phyloP scores from a whole-genome alignment of 2,329 filamentous ascomycete genomes.

The Aspergillus pseudonomiae region DNA sequence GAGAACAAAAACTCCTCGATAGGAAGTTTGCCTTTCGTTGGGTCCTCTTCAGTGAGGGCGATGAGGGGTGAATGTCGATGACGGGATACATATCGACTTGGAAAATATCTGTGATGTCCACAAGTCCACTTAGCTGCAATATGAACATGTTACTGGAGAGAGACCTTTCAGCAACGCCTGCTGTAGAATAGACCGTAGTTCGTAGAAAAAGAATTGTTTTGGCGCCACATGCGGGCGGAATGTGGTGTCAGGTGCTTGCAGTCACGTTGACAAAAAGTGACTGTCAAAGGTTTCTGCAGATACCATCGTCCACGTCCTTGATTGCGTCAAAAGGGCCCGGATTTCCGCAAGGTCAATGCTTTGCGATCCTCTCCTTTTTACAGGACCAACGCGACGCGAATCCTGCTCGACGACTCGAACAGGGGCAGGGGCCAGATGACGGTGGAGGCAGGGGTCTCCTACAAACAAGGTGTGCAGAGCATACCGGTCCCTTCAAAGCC shows the following conservation, averaged over 20 bases:
- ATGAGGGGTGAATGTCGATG: slow-evolving; percentile 72
- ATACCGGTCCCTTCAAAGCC: background rate
- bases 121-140: background rate
- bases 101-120: background rate
- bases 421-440: background rate
- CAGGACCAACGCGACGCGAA: background rate
- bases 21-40: slow-evolving; percentile 73
- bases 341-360: background rate
- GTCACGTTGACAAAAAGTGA: background rate
- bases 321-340: background rate
- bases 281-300: background rate
- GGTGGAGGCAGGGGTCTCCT: background rate
- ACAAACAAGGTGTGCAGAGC: background rate
- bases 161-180: too few relatives aligned
- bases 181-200: background rate
- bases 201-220: background rate
- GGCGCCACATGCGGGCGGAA: background rate
- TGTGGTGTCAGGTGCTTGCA: background rate
- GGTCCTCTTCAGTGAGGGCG: slow-evolving; percentile 72
- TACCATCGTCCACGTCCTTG: background rate
- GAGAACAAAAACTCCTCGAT: slow-evolving; percentile 63
- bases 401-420: background rate
- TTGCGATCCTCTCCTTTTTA: background rate
- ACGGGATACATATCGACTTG: slow-evolving; percentile 55
- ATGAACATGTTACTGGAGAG: background rate